These are phyloP conservation scores for Graphium sp. DNA, from an alignment of 2,329 filamentous ascomycete genomes.

Conservation along the genomic window DNA sequence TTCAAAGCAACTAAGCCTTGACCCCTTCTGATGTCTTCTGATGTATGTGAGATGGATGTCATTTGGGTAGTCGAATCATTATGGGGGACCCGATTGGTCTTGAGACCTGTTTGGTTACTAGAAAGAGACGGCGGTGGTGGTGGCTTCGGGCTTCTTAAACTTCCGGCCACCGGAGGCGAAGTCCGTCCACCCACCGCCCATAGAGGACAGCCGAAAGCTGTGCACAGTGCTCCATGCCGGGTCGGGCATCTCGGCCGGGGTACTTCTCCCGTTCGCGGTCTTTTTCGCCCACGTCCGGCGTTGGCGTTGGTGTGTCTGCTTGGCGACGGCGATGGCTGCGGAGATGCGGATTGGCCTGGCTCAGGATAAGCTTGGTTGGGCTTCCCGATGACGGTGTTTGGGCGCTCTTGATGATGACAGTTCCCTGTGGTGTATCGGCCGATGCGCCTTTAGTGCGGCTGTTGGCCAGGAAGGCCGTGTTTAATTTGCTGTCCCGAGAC, in stretches of 20 bases:
- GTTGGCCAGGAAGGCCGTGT: slow-evolving; percentile 22
- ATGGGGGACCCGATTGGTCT: no score
- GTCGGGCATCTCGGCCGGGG: slow-evolving; percentile 33
- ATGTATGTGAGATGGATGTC: no score
- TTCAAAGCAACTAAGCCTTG: no score
- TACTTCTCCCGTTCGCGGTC: slow-evolving; percentile 36
- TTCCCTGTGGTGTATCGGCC: slow-evolving; percentile 27
- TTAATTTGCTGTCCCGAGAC: slow-evolving; percentile 51
- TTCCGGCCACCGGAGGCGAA: slow-evolving; percentile 53
- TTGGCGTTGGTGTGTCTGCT: slow-evolving; percentile 20
- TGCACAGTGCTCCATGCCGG: slow-evolving; percentile 84
- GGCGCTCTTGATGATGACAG: slow-evolving; percentile 37
- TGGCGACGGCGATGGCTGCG: slow-evolving; percentile 60
- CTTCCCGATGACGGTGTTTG: slow-evolving; percentile 11
- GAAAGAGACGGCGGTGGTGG: no score
- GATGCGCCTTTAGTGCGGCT: background rate
- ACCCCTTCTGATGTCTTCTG: no score
- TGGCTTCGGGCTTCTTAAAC: no score
- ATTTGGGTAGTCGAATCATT: no score
- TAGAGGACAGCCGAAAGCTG: slow-evolving; percentile 84
- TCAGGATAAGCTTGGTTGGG: slow-evolving; percentile 54
- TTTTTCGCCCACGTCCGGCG: slow-evolving; percentile 21
- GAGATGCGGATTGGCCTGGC: slow-evolving; percentile 71
- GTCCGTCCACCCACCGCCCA: slow-evolving; percentile 72
- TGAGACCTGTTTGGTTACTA: no score